Conservation (phyloP, 495 filamentous ascomycete species). For the Trypethelium eluteriae region DNA sequence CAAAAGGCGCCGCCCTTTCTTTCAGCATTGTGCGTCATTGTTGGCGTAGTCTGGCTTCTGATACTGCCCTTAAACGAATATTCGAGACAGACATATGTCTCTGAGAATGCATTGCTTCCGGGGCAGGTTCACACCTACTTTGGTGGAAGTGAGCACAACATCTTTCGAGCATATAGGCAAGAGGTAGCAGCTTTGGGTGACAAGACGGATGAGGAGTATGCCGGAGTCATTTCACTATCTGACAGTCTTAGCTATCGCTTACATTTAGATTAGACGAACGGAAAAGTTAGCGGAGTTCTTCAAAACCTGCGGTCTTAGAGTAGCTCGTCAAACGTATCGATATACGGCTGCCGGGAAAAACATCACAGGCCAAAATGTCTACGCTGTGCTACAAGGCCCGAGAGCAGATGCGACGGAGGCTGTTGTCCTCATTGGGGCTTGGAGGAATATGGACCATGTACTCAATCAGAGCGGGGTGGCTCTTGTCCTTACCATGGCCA, state of each 20-base stretch:
- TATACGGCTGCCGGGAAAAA: slow-evolving; percentile 66
- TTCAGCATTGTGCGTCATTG: slow-evolving; percentile 75
- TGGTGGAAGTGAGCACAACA: slow-evolving; percentile 85
- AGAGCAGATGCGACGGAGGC: slow-evolving; percentile 97
- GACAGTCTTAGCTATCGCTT: background rate
- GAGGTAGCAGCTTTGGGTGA: slow-evolving; percentile 55
- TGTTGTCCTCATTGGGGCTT: slow-evolving; percentile 82
- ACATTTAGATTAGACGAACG: slow-evolving; percentile 26
- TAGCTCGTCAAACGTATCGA: slow-evolving; percentile 74
- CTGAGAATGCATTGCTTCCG: slow-evolving; percentile 91
- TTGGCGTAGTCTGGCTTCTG: slow-evolving; percentile 87
- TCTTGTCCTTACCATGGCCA: slow-evolving; percentile 72
- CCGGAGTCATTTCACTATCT: background rate
- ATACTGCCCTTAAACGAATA: slow-evolving; percentile 89
- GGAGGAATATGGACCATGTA: slow-evolving; percentile 72
- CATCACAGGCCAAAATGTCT: slow-evolving; percentile 80
- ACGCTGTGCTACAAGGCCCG: slow-evolving; percentile 90
- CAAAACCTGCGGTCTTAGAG: slow-evolving; percentile 69
- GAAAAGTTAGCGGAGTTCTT: slow-evolving; percentile 68
- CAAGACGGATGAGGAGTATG: slow-evolving; percentile 27
- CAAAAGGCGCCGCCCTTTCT: slow-evolving; percentile 72
- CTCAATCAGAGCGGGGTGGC: slow-evolving; percentile 82
- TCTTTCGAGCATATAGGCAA: slow-evolving; percentile 85
- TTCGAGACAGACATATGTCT: slow-evolving; percentile 89
- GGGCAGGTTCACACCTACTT: slow-evolving; percentile 98